phyloP scores from a whole-genome alignment of 208 protist genomes.

The Leishmania tropica region DNA sequence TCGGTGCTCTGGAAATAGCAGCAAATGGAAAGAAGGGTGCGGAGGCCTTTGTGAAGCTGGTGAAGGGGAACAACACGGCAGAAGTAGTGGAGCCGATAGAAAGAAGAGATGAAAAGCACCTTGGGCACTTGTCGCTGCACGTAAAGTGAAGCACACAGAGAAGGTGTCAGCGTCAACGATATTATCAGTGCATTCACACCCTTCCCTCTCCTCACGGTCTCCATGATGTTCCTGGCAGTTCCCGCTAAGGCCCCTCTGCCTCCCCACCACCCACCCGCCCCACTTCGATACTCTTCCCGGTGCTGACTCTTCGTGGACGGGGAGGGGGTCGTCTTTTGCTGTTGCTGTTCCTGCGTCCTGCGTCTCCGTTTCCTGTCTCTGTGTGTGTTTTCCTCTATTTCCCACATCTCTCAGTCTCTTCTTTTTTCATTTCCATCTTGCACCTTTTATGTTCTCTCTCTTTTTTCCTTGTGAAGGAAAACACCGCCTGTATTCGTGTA shows the following conservation, averaged over 20 bases:
- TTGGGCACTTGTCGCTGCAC: not conserved
- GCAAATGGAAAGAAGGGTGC: not conserved
- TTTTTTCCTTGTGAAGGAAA: not conserved
- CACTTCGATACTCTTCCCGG: not conserved
- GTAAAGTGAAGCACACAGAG: not conserved
- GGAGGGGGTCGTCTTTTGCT: not conserved
- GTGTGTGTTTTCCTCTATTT: not conserved
- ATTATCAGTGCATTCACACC: not conserved
- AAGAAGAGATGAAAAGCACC: not conserved
- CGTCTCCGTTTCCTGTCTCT: not conserved
- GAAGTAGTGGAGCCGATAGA: not conserved
- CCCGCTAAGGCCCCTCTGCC: not conserved
- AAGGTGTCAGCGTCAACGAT: not conserved
- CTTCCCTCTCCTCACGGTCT: not conserved
- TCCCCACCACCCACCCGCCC: not conserved
- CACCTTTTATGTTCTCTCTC: not conserved
- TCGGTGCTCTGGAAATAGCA: not conserved
- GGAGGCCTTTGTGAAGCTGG: not conserved
- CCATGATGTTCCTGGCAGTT: not conserved
- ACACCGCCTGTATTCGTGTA: not conserved
- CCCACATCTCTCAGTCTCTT: not conserved
- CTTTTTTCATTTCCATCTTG: not conserved
- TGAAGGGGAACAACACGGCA: not conserved
- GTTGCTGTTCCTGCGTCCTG: not conserved
- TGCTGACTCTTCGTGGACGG: not conserved